Evolutionary conservation across 352 stramenopile genomes (phyloP), one percentile per base, ranked within the genome.

Genomic region (Saprolegnia diclina): DNA sequence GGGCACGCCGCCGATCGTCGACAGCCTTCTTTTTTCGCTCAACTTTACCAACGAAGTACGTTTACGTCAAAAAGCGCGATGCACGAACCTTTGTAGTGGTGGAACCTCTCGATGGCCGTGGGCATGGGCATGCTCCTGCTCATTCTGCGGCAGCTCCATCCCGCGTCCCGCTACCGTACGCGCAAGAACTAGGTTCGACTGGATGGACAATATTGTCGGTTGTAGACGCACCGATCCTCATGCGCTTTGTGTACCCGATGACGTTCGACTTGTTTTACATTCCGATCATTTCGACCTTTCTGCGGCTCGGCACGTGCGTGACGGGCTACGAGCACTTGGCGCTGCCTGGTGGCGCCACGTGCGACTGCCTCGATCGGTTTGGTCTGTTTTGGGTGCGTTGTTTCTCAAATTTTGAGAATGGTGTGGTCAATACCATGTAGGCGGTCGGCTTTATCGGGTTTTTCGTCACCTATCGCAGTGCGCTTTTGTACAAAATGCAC

Each of bases 211-310:
- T 59, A 4, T 59, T 21, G 13, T n/a, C 18, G 35, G 4, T 16
- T 11, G 13, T 59, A 59, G 52, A 59, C 11, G 52, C 24, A 42
- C 13, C 35, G 11, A 19, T 59, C 11, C 19, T 59, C 11, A 59
- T 59, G 52, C 24, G 52, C 11, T 59, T 59, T n/a, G 24, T 59
- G 1, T 69, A 69, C 22, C 63, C 63, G 21, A 69, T 69, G 42
- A 69, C 63, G 10, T 69, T 69, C 22, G 63, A 69, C 42, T 52
- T 69, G 18, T 57, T 69, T 13, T 69, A 61, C 38, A 69, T 69
- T 38, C 63, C 63, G 2, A 69, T 52, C 19, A 50, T 56, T 0
- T 48, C 63, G 29, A 57, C 54, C 3, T 35, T 69, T 14, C 16
- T 52, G 35, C 48, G 50, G 18, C 53, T 69, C 29, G 63, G 63